Evolutionary conservation across 345 rosid genomes (phyloP), one percentile per base, ranked within the genome.

Genomic region (Eucalyptus erythrocorys): DNA sequence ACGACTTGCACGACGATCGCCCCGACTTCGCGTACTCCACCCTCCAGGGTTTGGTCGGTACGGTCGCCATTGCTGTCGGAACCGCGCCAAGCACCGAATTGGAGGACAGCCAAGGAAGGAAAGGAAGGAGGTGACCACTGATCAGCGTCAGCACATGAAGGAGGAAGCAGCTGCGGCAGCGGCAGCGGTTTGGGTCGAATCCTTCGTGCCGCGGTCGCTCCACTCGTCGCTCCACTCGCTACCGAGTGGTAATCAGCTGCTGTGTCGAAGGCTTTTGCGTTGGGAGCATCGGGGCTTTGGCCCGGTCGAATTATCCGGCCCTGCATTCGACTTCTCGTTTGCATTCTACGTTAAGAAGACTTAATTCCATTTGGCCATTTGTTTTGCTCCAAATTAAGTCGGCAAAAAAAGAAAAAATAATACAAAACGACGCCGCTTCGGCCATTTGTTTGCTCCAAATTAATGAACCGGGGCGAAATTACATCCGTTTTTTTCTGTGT

Each of bases 21-120:
- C 89, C 94, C 7, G 99, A 98, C 94, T 98, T 98, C 11, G 99
- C 99, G 87, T 98, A 98, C 93, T 98, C 99, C 87, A 95, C 99
- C 91, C 94, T 97, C 99, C 99, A 98, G 68, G 98, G 92, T 93
- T 95, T 95, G 6, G 93, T 92, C 86, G 95, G 92, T 55, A 88
- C 92, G 84, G 68, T 87, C 88, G 88, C 84, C 90, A 87, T 89
- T 80, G 76, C 86, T 13, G 40, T 86, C 55, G 37, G 21, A 14
- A 55, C 55, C 89, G 50, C 27, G 64, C 79, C 59, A 53, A 53
- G 61, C 10, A 32, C 30, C 43, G 81, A 45, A 51, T 51, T 68
- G 27, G 68, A 48, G 27, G 79, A 50, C 37, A 7, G 48, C 5
- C 51, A 81, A 53, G 61, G 48, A 10, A 50, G 9, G 71, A 40